Conservation (phyloP, 2,329 filamentous ascomycete species). For the Amauroascus verrucosus region DNA sequence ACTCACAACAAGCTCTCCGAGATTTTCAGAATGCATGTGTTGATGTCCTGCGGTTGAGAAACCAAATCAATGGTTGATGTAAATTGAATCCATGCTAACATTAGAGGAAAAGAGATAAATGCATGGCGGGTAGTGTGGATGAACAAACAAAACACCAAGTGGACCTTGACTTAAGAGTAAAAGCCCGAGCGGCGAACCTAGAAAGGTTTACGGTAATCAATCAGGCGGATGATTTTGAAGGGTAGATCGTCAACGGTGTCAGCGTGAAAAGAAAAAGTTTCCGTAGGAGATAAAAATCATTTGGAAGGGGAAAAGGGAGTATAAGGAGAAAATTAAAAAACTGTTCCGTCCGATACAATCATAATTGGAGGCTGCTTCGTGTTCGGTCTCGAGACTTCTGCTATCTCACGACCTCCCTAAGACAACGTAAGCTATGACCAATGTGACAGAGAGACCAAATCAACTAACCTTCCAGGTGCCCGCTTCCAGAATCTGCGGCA, state of each 20-base stretch:
- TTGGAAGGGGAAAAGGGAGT: neutral
- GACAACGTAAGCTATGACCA: conserved; percentile 21
- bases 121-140: neutral
- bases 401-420: conserved; percentile 84
- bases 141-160: neutral
- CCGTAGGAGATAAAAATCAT: neutral
- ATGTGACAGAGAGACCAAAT: neutral
- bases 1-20: neutral
- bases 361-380: conserved; percentile 95
- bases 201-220: neutral
- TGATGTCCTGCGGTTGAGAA: neutral
- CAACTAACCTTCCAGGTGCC: conserved; percentile 87
- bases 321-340: conserved; percentile 53
- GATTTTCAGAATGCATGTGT: neutral
- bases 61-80: neutral
- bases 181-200: neutral
- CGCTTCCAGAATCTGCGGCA: conserved; percentile 87
- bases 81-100: neutral
- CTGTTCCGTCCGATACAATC: conserved; percentile 90
- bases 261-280: neutral
- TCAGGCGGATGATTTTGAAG: neutral
- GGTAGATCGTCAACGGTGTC: neutral
- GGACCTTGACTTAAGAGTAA: neutral
- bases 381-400: conserved; percentile 88
- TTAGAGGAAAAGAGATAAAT: neutral